phyloP scores from a whole-genome alignment of 208 protist species.

The Blastocrithidia nonstop region DNA sequence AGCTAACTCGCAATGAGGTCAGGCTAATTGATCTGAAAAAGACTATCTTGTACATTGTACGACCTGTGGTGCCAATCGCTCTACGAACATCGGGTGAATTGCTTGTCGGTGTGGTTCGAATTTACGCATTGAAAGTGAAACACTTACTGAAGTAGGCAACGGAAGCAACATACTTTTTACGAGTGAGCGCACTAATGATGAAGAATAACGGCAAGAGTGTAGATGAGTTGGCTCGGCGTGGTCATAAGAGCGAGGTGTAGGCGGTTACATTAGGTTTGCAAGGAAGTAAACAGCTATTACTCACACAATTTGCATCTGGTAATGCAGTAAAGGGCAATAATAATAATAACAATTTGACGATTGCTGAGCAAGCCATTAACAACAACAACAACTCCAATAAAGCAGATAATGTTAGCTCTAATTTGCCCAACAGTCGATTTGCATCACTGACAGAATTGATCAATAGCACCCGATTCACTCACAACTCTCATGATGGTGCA shows the following conservation, averaged over 20 bases:
- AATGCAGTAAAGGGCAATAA: too few relatives aligned
- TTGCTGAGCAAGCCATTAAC: too few relatives aligned
- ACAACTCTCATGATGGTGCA: too few relatives aligned
- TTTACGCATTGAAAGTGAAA: slow-evolving; percentile 90
- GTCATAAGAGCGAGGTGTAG: slow-evolving; percentile 41
- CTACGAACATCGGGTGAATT: slow-evolving; percentile 93
- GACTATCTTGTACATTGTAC: slow-evolving; percentile 85
- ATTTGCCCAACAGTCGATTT: too few relatives aligned
- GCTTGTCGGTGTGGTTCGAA: slow-evolving; percentile 93
- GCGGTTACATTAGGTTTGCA: too few relatives aligned
- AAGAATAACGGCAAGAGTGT: slow-evolving; percentile 8
- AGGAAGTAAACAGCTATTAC: too few relatives aligned
- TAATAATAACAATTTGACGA: too few relatives aligned
- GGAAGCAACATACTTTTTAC: slow-evolving; percentile 53
- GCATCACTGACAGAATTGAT: too few relatives aligned
- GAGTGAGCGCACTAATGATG: slow-evolving; percentile 25
- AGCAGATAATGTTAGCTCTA: too few relatives aligned
- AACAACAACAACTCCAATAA: too few relatives aligned
- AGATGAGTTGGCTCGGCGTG: slow-evolving; percentile 21
- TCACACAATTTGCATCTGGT: too few relatives aligned
- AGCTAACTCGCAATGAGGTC: slow-evolving; percentile 87
- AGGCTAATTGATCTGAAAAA: slow-evolving; percentile 84
- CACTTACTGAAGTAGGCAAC: slow-evolving; percentile 78
- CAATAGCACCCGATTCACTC: too few relatives aligned
- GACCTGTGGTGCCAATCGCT: slow-evolving; percentile 89